Conservation (phyloP, 2,329 filamentous ascomycete genomes). For the Dichotomopilus funicola region DNA sequence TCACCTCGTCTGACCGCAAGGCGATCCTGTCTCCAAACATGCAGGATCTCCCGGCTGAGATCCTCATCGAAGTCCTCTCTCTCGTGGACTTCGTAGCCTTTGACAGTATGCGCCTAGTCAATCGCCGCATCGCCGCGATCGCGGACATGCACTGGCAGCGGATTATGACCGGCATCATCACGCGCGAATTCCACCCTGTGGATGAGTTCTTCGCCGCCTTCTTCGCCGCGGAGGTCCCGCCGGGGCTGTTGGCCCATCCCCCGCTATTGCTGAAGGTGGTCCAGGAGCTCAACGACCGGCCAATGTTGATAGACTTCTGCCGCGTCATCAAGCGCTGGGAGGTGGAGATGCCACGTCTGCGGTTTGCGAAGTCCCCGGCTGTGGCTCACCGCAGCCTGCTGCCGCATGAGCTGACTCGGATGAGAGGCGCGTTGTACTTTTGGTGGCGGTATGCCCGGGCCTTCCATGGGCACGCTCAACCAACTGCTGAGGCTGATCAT, state of each 20-base stretch:
- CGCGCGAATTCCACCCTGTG: slow-evolving; percentile 38
- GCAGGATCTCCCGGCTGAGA: slow-evolving; percentile 35
- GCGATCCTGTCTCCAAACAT: neutral
- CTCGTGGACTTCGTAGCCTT: slow-evolving; percentile 37
- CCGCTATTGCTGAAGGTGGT: too few species aligned
- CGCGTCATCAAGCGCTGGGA: slow-evolving; percentile 36
- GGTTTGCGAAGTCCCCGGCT: slow-evolving; percentile 36
- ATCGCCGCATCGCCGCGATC: slow-evolving; percentile 35
- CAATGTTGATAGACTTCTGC: slow-evolving; percentile 27
- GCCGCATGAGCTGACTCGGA: slow-evolving; percentile 37
- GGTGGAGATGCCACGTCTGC: slow-evolving; percentile 31
- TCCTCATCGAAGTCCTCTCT: slow-evolving; percentile 43
- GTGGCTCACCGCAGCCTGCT: slow-evolving; percentile 38
- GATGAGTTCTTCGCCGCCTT: slow-evolving; percentile 42
- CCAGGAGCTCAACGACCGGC: neutral
- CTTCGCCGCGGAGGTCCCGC: neutral
- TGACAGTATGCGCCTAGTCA: slow-evolving; percentile 24
- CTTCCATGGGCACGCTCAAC: slow-evolving; percentile 39
- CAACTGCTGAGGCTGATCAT: too few species aligned
- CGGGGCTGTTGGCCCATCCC: neutral
- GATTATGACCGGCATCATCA: slow-evolving; percentile 39
- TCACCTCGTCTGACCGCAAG: too few species aligned
- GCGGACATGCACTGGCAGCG: slow-evolving; percentile 35
- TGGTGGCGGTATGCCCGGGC: slow-evolving; percentile 51
- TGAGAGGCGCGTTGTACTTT: slow-evolving; percentile 44